These are phyloP conservation scores for Arxiozyma slooffiae DNA, from an alignment of 1,139 yeast species.

Conservation along the genomic window DNA sequence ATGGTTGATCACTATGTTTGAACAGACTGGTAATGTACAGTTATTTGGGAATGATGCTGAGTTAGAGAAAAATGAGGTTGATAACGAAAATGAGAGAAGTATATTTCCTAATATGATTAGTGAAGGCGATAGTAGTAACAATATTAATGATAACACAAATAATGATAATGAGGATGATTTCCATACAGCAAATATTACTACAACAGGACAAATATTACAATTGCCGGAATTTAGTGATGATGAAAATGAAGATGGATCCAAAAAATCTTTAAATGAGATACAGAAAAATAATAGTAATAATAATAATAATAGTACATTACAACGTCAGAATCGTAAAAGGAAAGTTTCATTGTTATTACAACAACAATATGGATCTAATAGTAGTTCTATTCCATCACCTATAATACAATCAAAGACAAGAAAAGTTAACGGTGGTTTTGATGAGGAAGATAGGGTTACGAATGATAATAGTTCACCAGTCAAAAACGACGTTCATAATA, in stretches of 20 bases:
- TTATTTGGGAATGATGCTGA: conserved; percentile 6
- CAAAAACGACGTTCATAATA: neutral
- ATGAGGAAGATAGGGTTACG: neutral
- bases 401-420: conserved; percentile 6
- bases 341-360: conserved; percentile 27
- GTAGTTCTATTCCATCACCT: conserved; percentile 24
- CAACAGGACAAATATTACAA: conserved; percentile 21
- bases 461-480: neutral
- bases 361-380: conserved; percentile 29
- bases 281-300: neutral
- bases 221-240: conserved; percentile 25
- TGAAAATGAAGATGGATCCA: conserved; percentile 10
- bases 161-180: conserved; percentile 8
- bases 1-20: conserved; percentile 27
- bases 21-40: conserved; percentile 26
- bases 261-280: neutral
- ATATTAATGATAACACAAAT: neutral
- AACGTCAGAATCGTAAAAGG: conserved; percentile 25
- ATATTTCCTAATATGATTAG: conserved; percentile 6
- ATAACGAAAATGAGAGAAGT: conserved; percentile 3
- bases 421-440: conserved; percentile 2
- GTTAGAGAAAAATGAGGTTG: neutral
- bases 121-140: conserved; percentile 4
- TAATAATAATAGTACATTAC: conserved; percentile 20
- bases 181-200: conserved; percentile 19